Base-by-base conservation (phyloP, 2,329 filamentous ascomycete species). In the Penicillium sp. region DNA sequence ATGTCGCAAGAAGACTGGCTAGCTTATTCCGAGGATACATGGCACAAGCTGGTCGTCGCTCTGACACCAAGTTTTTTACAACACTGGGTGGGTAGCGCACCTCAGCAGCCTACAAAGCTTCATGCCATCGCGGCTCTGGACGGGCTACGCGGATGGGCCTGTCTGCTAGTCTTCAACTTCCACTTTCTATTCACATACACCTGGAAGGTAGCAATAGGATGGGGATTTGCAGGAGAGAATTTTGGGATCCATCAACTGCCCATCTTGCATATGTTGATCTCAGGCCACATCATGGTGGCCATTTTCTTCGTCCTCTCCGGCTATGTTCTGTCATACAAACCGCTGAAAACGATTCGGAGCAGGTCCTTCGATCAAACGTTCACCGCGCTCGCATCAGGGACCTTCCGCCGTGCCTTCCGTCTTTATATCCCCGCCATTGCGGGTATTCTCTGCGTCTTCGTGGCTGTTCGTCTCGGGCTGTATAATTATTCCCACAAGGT, bases 281-380 rank as follows among this genome's bases (percentile, higher is more conserved):
- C 72, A 3, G 73, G 74, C 19, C 73, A 76, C 52, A 70, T 75
- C 51, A 74, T 74, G 72, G 73, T 76, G 12, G 66, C 69, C 38
- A 71, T 76, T 31, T 76, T 77, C 61, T 77, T 77, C 56, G 69
- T 76, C 29, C 69, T 77, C 22, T 75, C 72, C 8, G 74, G 74
- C 43, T 77, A 76, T 49, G 73, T 74, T n/a, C 64, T 76, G 39
- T 74, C 72, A 25, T 70, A 70, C 49, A 71, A 71, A 49, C 70
- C 70, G 3, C 52, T 73, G 45, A 73, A 68, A 52, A 60, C 65
- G 31, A 71, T 73, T 45, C 68, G 67, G 30, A 65, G 51, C 48
- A 61, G 65, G 35, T 61, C 67, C 10, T 73, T 66, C 53, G 71
- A 70, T 25, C 64, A 71, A 44, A 65, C 71, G 2, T 71, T 73